Base-by-base conservation (phyloP, 768 basidiomycete genomes). In the Clathrus columnatus region DNA sequence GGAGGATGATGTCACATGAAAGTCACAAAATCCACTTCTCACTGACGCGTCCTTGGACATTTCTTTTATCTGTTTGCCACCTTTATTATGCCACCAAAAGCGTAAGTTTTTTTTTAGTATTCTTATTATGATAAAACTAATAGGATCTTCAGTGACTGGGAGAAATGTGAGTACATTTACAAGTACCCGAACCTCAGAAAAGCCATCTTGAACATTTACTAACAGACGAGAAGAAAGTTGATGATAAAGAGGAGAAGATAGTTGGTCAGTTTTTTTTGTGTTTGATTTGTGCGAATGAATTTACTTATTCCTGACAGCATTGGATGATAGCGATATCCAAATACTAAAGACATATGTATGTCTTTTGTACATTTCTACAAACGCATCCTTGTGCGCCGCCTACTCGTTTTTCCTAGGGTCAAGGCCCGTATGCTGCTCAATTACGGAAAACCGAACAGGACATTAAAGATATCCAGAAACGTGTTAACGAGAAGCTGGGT, bases 271-370 rank as follows among this genome's bases (percentile, higher is more conserved):
- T 20, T 16, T 55, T 21, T 24, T 28, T 14, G 52, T 17, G 20
- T 59, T n/a, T 48, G 1, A 21, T 41, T 46, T 23, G 6, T 26
- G 29, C 21, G 36, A 23, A 44, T 50, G 21, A 50, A 21, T 41
- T 21, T 48, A 27, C 18, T 53, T 26, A 5, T 3, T 17, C 26
- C 32, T 2, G 50, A 2, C 58, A 96, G 95, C 87, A 50, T 83
- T 99, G 59, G 96, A 98, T 66, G 95, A 97, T 64, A 92, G 91
- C 61, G 96, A 98, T 68, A 99, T 99, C 50, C 95, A 98, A 69
- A 96, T 99, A 62, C 82, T 99, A 60, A 96, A 97, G 75, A 99
- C 95, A 57, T 98, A 98, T 70, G 95, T 91, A 70, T 57, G 84
- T 64, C 32, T 62, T 24, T 3, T 6, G 26, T 43, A 21, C 20